A percentile compares a stretch with the other conserved stretches of the same genome.
These are phyloP conservation scores for Cichorium intybus DNA, from an alignment of 140 eudicot genomes.

Conservation along the genomic window DNA sequence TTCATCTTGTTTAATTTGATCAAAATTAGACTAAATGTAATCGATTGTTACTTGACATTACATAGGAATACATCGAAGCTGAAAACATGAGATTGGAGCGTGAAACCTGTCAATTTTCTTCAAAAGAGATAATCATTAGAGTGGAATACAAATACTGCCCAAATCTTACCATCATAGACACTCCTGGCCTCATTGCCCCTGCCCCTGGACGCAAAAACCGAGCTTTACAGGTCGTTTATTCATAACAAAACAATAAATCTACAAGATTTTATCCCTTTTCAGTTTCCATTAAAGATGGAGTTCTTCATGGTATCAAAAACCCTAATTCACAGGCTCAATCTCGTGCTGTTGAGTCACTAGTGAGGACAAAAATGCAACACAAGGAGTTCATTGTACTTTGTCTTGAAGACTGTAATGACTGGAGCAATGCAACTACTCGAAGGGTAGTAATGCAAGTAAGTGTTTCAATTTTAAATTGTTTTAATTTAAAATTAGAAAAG, in stretches of 20 bases:
- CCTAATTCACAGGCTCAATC: slow-evolving; percentile 68
- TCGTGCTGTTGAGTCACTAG: slow-evolving; percentile 92
- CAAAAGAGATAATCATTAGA: slow-evolving; percentile 84
- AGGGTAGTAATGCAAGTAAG: slow-evolving; percentile 96
- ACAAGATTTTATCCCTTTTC: background rate
- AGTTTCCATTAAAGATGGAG: background rate
- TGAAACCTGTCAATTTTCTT: slow-evolving; percentile 79
- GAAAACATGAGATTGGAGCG: slow-evolving; percentile 93
- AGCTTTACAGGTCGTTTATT: slow-evolving; percentile 66
- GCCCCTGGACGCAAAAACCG: slow-evolving; percentile 91
- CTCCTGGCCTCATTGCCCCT: slow-evolving; percentile 99
- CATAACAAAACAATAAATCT: background rate
- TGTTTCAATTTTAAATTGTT: slow-evolving; percentile 1
- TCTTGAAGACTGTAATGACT: slow-evolving; percentile 97
- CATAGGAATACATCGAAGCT: slow-evolving; percentile 91
- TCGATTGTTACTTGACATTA: background rate
- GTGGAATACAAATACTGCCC: slow-evolving; percentile 93
- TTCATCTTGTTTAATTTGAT: background rate
- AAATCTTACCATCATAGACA: slow-evolving; percentile 90
- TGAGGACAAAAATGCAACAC: slow-evolving; percentile 96
- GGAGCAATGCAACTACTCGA: slow-evolving; percentile 98
- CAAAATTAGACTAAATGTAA: background rate
- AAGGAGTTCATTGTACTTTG: slow-evolving; percentile 89
- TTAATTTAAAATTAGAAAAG: background rate
- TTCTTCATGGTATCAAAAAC: slow-evolving; percentile 14